Base-by-base conservation (phyloP, 2,329 filamentous ascomycete species). In the Fusarium pilosicola region DNA sequence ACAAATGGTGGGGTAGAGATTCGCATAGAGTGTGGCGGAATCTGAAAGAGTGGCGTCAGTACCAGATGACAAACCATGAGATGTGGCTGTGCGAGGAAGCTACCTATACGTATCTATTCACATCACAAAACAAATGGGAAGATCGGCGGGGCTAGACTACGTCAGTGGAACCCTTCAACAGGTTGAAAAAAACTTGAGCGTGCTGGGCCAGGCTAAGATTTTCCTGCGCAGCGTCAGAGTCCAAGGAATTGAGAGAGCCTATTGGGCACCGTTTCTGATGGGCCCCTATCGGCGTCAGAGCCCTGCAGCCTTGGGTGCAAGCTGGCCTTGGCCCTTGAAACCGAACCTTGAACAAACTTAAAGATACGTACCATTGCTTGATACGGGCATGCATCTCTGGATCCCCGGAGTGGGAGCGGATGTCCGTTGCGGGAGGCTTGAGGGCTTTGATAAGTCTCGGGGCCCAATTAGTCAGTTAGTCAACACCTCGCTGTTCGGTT, bases 1-100 rank as follows among this genome's bases (percentile, higher is more conserved):
- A 49, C 24, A 52, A 38, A 38, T 36, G n/a, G 56, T 73, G 68
- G 68, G 68, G 54, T 28, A 54, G 28, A 57, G 38, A 59, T 52
- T 51, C 38, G 58, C 36, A 68, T 64, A 64, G 66, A 75, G 61
- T 77, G 78, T 79, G 78, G 78, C 77, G 72, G 76, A 77, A 73
- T 36, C 22, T 38, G 17, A 24, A 44, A 65, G 41, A 62, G 63
- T 65, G 72, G 70, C 62, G 30, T 42, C 26, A 13, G 24, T 15
- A 26, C 26, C 26, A 65, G 65, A 77, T 77, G 75, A 76, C 65
- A 64, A 76, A 75, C 56, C 34, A 44, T 11, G 11, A 63, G 24
- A 32, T 70, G 75, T 79, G 78, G 78, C 78, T 78, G 78, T 75
- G 78, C 66, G 20, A 17, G 22, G 28, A 30, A 54, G 49, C 30